Evolutionary conservation across 441 rosid species (phyloP).

Genomic region (Hypseocharis bilobata): DNA sequence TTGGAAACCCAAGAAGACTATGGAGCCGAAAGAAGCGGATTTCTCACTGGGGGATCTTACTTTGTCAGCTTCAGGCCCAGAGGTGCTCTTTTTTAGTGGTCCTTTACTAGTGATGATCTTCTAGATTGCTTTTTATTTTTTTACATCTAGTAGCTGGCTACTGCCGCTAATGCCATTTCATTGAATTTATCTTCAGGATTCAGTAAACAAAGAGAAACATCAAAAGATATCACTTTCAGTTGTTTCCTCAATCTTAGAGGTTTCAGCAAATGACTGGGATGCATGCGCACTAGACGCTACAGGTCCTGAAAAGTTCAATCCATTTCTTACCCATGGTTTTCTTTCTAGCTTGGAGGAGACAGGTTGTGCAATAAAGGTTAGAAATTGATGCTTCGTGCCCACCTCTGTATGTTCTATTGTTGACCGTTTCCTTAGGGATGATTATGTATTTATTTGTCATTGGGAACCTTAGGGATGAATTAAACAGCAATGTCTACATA

Average conservation of each 20-base stretch:
- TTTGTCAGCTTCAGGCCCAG: conserved; percentile 39
- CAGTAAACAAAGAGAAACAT: conserved; percentile 20
- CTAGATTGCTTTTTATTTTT: not conserved
- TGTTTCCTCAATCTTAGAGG: conserved; percentile 62
- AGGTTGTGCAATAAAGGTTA: conserved; percentile 57
- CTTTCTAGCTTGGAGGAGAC: conserved; percentile 86
- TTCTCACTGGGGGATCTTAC: conserved; percentile 39
- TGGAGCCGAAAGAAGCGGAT: conserved; percentile 37
- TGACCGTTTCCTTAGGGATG: not conserved
- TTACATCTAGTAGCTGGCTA: not conserved
- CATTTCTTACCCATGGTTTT: conserved; percentile 69
- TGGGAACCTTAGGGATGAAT: not conserved
- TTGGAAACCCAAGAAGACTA: conserved; percentile 58
- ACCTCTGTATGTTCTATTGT: not conserved
- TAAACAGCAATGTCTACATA: too few relatives aligned
- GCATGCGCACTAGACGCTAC: conserved; percentile 70
- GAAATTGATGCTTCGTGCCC: not conserved
- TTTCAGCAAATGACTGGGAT: conserved; percentile 62
- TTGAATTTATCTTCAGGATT: conserved; percentile 31
- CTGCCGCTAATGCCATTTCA: conserved; percentile 10
- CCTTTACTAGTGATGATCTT: not conserved
- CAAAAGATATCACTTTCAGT: conserved; percentile 46
- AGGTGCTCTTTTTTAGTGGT: conserved; percentile 41
- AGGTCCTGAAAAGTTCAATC: conserved; percentile 53
- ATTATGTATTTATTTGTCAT: not conserved